Conservation (phyloP, 768 basidiomycete species). For the Paxillus rubicundulus region DNA sequence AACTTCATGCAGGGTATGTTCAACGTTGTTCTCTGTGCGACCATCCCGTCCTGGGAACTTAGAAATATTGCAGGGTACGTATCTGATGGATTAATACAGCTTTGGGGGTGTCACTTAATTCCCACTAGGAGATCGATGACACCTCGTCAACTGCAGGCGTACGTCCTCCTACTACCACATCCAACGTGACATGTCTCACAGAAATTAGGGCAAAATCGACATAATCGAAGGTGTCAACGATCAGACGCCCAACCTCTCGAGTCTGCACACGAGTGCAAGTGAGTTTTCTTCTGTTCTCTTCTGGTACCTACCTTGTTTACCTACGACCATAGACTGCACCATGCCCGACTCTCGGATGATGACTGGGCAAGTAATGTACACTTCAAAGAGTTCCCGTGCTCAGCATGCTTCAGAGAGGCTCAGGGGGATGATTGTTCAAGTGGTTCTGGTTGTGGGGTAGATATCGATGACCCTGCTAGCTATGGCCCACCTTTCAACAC, state of each 20-base stretch:
- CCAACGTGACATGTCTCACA: neutral
- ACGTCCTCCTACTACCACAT: neutral
- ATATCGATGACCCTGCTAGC: slow-evolving; percentile 18
- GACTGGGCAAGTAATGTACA: slow-evolving; percentile 25
- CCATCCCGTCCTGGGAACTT: neutral
- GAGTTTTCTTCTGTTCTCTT: neutral
- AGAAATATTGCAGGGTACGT: slow-evolving; percentile 3
- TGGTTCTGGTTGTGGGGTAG: slow-evolving; percentile 33
- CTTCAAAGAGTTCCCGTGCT: neutral
- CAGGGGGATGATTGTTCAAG: neutral
- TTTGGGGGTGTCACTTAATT: neutral
- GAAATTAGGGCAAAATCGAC: slow-evolving; percentile 21
- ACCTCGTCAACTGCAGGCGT: slow-evolving; percentile 4
- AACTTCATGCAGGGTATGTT: neutral
- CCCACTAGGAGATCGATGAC: slow-evolving; percentile 5
- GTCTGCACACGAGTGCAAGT: slow-evolving; percentile 22
- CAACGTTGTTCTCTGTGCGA: slow-evolving; percentile 1
- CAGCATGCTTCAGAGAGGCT: neutral
- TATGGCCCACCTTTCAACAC: slow-evolving; percentile 34
- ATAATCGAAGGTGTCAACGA: slow-evolving; percentile 32
- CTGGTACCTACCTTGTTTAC: neutral
- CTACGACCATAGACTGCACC: slow-evolving; percentile 20
- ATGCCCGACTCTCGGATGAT: slow-evolving; percentile 23
- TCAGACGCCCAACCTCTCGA: slow-evolving; percentile 21
- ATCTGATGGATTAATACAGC: neutral